phyloP scores from a whole-genome alignment of 192 early-diverging fungal genomes.

The Rhizophlyctis rosea region DNA sequence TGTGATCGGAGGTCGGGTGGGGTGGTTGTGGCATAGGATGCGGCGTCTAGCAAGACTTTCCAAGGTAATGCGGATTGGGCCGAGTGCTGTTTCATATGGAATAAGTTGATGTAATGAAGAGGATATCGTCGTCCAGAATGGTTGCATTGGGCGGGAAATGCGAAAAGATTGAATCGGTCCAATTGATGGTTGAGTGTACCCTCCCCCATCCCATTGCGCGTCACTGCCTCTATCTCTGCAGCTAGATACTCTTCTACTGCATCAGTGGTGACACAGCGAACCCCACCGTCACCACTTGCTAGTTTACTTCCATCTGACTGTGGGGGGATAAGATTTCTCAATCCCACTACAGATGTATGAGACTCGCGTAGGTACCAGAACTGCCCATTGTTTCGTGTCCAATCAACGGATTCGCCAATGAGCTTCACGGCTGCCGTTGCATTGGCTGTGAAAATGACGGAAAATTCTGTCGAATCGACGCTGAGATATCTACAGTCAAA shows the following conservation, averaged over 20 bases:
- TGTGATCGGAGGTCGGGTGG: slow-evolving; percentile 54
- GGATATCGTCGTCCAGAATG: slow-evolving; percentile 73
- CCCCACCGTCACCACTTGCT: slow-evolving; percentile 24
- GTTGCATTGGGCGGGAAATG: slow-evolving; percentile 85
- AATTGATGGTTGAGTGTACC: background rate
- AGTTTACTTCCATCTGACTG: background rate
- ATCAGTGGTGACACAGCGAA: background rate
- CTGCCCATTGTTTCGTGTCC: slow-evolving; percentile 25
- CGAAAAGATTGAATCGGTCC: slow-evolving; percentile 53
- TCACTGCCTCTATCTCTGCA: background rate
- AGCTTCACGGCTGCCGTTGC: slow-evolving; percentile 75
- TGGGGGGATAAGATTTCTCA: slow-evolving; percentile 52
- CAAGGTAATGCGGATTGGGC: slow-evolving; percentile 24
- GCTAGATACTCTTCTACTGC: slow-evolving; percentile 8
- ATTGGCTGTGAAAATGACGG: slow-evolving; percentile 74
- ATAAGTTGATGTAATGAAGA: slow-evolving; percentile 49
- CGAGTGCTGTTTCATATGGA: slow-evolving; percentile 24
- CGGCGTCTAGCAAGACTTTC: slow-evolving; percentile 70
- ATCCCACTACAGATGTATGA: slow-evolving; percentile 76
- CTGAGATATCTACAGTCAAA: no score
- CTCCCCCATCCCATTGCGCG: background rate
- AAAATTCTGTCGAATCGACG: slow-evolving; percentile 54
- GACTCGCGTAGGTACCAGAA: slow-evolving; percentile 63
- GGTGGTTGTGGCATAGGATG: slow-evolving; percentile 65
- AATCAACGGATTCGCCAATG: slow-evolving; percentile 68